A percentile compares a stretch with the other conserved stretches of the same genome.
Conservation (phyloP, 768 basidiomycete genomes). For the Boletus huronensis region DNA sequence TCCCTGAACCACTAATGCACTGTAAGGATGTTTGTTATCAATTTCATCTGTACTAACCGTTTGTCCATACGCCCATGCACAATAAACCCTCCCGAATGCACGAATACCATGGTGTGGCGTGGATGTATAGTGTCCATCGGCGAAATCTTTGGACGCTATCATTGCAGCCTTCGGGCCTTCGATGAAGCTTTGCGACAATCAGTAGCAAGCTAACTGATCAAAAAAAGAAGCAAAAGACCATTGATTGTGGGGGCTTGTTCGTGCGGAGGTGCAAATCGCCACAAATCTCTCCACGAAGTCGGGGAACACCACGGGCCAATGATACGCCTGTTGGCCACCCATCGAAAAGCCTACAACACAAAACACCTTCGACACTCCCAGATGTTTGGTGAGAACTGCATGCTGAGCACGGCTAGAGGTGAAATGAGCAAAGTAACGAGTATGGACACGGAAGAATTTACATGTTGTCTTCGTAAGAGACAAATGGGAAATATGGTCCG, state of each 20-base stretch:
- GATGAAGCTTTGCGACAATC: conserved; percentile 43
- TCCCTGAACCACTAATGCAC: conserved; percentile 51
- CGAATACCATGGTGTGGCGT: conserved; percentile 49
- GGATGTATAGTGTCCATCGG: conserved; percentile 49
- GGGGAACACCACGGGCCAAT: conserved; percentile 57
- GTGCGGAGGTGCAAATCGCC: conserved; percentile 51
- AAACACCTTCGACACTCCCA: conserved; percentile 14
- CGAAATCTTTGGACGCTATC: conserved; percentile 51
- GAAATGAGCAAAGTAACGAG: background rate
- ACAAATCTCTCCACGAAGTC: conserved; percentile 49
- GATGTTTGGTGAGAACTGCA: conserved; percentile 41
- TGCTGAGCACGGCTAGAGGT: conserved; percentile 48
- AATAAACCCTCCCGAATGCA: conserved; percentile 56
- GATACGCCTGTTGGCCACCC: conserved; percentile 58
- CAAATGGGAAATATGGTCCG: conserved; percentile 54
- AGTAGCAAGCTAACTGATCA: background rate
- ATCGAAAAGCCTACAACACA: conserved; percentile 51
- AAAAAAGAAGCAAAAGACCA: conserved; percentile 33
- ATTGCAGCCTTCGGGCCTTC: conserved; percentile 59
- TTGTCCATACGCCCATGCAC: conserved; percentile 60
- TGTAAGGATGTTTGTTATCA: background rate
- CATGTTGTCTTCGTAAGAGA: conserved; percentile 60
- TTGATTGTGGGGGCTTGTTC: conserved; percentile 54
- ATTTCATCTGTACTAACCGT: conserved; percentile 35
- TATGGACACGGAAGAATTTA: conserved; percentile 17